Percentiles rank a stretch among this genome's conserved stretches.
Conservation (phyloP, 2,329 filamentous ascomycete genomes). For the Basipetospora chlamydospora region DNA sequence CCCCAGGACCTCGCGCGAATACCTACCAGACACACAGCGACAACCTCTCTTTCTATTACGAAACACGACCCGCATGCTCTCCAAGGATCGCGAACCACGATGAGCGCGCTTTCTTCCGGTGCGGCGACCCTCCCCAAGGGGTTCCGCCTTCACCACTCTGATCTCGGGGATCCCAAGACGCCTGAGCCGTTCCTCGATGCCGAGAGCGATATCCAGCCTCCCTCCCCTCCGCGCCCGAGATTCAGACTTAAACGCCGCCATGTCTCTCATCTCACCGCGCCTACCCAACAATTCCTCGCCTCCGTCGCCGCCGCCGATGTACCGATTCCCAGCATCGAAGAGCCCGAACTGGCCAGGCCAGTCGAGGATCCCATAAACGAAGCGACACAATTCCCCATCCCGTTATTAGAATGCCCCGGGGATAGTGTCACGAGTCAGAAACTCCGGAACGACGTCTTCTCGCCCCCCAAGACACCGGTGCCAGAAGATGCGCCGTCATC, state of each 20-base stretch:
- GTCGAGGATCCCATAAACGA: conserved; percentile 25
- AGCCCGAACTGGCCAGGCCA: conserved; percentile 32
- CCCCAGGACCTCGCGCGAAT: too few species aligned
- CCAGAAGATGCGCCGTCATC: conserved; percentile 28
- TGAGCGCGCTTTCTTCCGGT: conserved; percentile 32
- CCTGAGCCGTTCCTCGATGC: conserved; percentile 31
- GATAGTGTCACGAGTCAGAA: conserved; percentile 16
- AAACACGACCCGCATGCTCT: too few species aligned
- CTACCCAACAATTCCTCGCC: conserved; percentile 52
- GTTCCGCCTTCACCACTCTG: conserved; percentile 20
- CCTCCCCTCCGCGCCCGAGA: conserved; percentile 37
- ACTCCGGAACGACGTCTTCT: conserved; percentile 27
- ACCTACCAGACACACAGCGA: too few species aligned
- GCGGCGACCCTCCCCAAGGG: conserved; percentile 29
- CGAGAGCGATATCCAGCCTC: conserved; percentile 21
- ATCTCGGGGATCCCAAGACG: conserved; percentile 28
- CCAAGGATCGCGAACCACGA: conserved; percentile 10
- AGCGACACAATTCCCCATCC: conserved; percentile 19
- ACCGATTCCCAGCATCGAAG: conserved; percentile 50
- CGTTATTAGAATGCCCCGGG: conserved; percentile 19
- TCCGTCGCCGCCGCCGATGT: conserved; percentile 51
- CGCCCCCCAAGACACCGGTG: conserved; percentile 45
- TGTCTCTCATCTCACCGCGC: conserved; percentile 36
- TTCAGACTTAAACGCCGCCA: conserved; percentile 41
- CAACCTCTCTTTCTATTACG: background rate